Evolutionary conservation across 2,329 filamentous ascomycete genomes (phyloP).

Genomic region (Lojkania enalia): DNA sequence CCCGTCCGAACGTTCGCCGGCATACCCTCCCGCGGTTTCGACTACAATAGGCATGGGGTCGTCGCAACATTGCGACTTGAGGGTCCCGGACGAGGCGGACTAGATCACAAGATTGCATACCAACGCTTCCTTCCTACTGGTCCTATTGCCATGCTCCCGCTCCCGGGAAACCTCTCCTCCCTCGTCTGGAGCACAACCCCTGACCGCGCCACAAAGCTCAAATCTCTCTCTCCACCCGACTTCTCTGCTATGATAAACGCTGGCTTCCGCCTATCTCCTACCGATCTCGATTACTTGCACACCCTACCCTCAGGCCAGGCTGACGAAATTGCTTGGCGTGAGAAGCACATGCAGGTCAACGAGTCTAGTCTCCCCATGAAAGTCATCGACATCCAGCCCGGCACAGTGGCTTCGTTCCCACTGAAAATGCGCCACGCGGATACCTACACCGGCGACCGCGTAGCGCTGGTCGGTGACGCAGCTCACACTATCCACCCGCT

Average conservation of each 20-base stretch:
- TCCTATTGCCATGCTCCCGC: slow-evolving; percentile 85
- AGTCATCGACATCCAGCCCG: slow-evolving; percentile 72
- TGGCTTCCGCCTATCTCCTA: slow-evolving; percentile 78
- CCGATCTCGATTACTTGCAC: slow-evolving; percentile 84
- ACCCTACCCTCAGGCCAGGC: slow-evolving; percentile 56
- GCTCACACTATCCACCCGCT: slow-evolving; percentile 95
- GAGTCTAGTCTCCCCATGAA: slow-evolving; percentile 61
- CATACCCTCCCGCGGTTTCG: slow-evolving; percentile 87
- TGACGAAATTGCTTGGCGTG: slow-evolving; percentile 83
- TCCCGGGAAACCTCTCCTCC: slow-evolving; percentile 80
- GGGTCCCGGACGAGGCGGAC: slow-evolving; percentile 46
- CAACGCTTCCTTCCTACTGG: slow-evolving; percentile 94
- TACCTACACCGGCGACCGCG: slow-evolving; percentile 85
- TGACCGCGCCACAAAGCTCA: slow-evolving; percentile 75
- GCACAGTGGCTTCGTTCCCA: slow-evolving; percentile 85
- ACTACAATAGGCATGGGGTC: slow-evolving; percentile 87
- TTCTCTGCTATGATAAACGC: slow-evolving; percentile 91
- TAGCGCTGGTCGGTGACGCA: slow-evolving; percentile 90
- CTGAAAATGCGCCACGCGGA: slow-evolving; percentile 91
- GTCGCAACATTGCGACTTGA: slow-evolving; percentile 84
- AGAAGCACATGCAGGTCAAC: slow-evolving; percentile 66
- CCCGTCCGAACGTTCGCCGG: slow-evolving; percentile 88
- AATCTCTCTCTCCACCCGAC: slow-evolving; percentile 70
- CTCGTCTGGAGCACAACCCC: slow-evolving; percentile 95
- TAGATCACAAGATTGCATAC: slow-evolving; percentile 73